Evolutionary conservation across 2,329 filamentous ascomycete genomes (phyloP).

Genomic region (Colletotrichum simmondsii): DNA sequence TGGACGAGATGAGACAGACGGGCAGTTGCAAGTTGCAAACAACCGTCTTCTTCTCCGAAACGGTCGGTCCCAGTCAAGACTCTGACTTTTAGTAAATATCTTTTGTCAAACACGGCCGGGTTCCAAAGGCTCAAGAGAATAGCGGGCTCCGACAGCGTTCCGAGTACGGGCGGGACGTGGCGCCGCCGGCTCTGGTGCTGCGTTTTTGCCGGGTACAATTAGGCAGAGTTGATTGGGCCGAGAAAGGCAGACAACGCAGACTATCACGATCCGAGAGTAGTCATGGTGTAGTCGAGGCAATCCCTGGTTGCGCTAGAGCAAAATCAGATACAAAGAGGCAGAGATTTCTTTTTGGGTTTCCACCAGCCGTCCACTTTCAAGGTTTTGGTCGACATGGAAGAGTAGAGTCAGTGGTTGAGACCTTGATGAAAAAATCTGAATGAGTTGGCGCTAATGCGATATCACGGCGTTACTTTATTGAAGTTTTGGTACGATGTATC

Average conservation of each 20-base stretch:
- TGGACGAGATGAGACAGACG: background rate
- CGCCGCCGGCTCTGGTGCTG: background rate
- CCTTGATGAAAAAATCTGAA: background rate
- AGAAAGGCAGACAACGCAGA: background rate
- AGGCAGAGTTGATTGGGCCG: background rate
- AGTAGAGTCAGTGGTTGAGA: background rate
- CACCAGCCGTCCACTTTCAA: slow-evolving; percentile 3
- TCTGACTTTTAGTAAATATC: background rate
- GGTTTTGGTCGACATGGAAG: background rate
- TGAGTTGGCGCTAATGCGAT: background rate
- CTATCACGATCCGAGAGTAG: background rate
- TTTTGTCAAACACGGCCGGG: background rate
- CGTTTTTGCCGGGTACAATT: background rate
- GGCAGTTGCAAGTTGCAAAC: background rate
- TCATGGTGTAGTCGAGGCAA: background rate
- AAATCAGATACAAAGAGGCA: background rate
- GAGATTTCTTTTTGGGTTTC: slow-evolving; percentile 23
- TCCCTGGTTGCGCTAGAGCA: slow-evolving; percentile 12
- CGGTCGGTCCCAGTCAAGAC: background rate
- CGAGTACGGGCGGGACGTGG: background rate
- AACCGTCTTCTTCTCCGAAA: background rate
- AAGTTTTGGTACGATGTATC: background rate
- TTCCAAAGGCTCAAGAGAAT: background rate
- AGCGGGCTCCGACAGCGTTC: background rate
- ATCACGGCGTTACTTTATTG: background rate